Conservation (phyloP, 1,139 yeast species). For the Scheffersomyces illinoinensis region DNA sequence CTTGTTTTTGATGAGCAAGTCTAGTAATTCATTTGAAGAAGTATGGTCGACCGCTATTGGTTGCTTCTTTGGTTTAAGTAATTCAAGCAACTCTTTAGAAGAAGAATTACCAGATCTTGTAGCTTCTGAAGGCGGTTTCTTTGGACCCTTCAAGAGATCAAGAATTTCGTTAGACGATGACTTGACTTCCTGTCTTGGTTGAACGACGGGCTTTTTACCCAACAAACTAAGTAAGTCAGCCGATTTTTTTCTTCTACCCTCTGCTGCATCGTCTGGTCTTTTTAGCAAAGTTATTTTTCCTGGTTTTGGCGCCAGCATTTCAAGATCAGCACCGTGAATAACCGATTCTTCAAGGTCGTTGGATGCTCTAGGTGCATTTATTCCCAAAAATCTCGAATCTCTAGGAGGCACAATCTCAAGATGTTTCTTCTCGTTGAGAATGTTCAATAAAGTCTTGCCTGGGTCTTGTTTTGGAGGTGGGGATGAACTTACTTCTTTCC, state of each 20-base stretch:
- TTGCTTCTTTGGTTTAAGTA: constrained; percentile 16
- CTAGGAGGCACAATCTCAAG: neutral
- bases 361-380: constrained; percentile 19
- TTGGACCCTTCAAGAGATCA: constrained; percentile 16
- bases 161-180: constrained; percentile 17
- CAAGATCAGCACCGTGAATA: constrained; percentile 10
- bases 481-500: constrained; percentile 11
- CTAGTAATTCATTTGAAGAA: constrained; percentile 20
- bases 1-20: constrained; percentile 18
- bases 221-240: constrained; percentile 1
- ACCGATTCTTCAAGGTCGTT: constrained; percentile 31
- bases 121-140: neutral
- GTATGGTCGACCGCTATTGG: neutral
- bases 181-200: neutral
- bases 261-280: constrained; percentile 18
- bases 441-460: constrained; percentile 6
- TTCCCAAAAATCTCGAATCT: neutral
- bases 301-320: constrained; percentile 11
- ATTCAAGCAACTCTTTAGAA: constrained; percentile 21
- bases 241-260: neutral
- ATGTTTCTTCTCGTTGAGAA: constrained; percentile 12
- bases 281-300: constrained; percentile 35
- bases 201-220: neutral
- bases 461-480: constrained; percentile 9
- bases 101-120: constrained; percentile 8